Evolutionary conservation across 176 grass and related monocot genomes (phyloP).

Genomic region (Cocos nucifera): DNA sequence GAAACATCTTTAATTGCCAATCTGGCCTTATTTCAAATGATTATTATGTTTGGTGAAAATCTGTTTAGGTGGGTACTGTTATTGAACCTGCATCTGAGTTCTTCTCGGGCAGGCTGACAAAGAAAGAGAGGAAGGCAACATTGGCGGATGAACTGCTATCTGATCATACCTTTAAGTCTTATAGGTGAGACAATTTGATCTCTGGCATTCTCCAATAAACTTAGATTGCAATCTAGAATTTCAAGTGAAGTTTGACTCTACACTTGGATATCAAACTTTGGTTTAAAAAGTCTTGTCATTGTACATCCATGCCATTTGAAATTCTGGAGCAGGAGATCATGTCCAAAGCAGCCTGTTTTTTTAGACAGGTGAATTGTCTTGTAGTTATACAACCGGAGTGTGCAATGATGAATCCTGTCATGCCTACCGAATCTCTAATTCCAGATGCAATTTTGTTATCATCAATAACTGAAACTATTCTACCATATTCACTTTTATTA

Average conservation of each 20-base stretch:
- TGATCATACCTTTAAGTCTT: slow-evolving; percentile 54
- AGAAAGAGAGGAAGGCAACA: slow-evolving; percentile 64
- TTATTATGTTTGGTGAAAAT: slow-evolving; percentile 13
- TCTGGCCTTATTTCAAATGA: not conserved
- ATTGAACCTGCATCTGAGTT: slow-evolving; percentile 73
- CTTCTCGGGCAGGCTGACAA: slow-evolving; percentile 77
- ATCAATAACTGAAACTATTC: too few species aligned
- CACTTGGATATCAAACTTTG: not conserved
- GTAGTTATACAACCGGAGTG: too few species aligned
- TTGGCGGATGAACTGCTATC: slow-evolving; percentile 66
- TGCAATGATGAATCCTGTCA: too few species aligned
- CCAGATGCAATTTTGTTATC: too few species aligned
- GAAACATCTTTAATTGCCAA: too few species aligned
- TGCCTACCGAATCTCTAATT: too few species aligned
- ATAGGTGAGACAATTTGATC: slow-evolving; percentile 37
- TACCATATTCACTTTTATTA: too few species aligned
- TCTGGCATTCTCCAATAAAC: slow-evolving; percentile 2
- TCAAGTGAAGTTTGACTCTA: not conserved
- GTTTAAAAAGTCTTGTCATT: too few species aligned
- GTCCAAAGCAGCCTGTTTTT: too few species aligned
- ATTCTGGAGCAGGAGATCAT: too few species aligned
- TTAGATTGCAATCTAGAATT: not conserved
- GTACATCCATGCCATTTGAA: too few species aligned
- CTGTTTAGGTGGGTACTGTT: slow-evolving; percentile 65
- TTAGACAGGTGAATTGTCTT: too few species aligned